These are phyloP conservation scores for Sodiomyces alkalinus DNA, from an alignment of 2,329 filamentous ascomycete genomes.

Conservation along the genomic window DNA sequence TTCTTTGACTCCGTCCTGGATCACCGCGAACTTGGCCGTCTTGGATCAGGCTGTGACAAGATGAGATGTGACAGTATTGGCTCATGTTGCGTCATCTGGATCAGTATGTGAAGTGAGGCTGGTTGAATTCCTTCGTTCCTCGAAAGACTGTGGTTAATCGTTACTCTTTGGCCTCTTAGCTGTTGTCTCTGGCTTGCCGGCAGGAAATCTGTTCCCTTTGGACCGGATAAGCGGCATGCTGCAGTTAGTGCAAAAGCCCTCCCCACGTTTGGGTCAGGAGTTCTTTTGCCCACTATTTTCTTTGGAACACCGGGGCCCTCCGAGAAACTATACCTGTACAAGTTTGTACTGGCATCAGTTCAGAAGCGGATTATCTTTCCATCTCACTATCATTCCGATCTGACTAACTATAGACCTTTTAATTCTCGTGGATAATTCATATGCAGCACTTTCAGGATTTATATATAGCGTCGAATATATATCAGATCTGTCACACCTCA, in stretches of 20 bases:
- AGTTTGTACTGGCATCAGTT: background rate
- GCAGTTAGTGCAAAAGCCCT: conserved; percentile 1
- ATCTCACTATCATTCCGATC: too few relatives aligned
- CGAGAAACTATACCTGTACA: too few relatives aligned
- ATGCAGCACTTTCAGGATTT: too few relatives aligned
- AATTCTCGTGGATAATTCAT: background rate
- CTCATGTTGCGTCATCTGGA: background rate
- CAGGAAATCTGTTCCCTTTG: too few relatives aligned
- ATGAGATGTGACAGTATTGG: background rate
- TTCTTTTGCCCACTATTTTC: background rate
- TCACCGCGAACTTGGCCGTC: background rate
- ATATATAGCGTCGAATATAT: background rate
- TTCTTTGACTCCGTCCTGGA: background rate
- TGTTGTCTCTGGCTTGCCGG: too few relatives aligned
- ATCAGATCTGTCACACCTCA: background rate
- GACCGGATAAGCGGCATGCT: conserved; percentile 1
- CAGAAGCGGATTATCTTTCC: too few relatives aligned
- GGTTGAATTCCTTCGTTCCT: background rate
- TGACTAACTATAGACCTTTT: background rate
- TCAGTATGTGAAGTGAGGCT: background rate
- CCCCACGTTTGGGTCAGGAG: background rate
- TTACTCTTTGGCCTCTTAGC: background rate
- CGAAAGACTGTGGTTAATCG: too few relatives aligned
- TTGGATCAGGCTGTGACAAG: background rate
- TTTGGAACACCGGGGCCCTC: background rate